phyloP scores from a whole-genome alignment of 2,329 filamentous ascomycete genomes.

The Xylaria hypoxylon region DNA sequence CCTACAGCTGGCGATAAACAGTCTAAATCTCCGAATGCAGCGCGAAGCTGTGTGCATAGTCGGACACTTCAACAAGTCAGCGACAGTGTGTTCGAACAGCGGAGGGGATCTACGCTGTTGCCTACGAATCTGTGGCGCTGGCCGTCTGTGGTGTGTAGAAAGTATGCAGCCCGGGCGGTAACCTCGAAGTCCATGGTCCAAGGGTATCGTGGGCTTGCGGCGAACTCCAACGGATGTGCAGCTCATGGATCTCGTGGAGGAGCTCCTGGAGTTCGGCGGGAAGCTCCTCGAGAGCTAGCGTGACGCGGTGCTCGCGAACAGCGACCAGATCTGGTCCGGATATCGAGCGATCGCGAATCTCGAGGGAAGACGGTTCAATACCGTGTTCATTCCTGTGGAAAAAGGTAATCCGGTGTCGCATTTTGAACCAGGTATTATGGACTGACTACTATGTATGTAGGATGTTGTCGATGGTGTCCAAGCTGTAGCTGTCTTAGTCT shows the following conservation, averaged over 20 bases:
- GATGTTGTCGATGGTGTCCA: slow-evolving; percentile 8
- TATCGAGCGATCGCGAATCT: slow-evolving; percentile 67
- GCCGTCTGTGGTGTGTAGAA: slow-evolving; percentile 72
- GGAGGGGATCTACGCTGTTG: slow-evolving; percentile 10
- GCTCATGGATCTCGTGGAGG: slow-evolving; percentile 73
- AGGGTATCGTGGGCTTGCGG: slow-evolving; percentile 66
- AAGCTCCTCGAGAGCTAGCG: slow-evolving; percentile 78
- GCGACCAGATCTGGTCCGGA: slow-evolving; percentile 69
- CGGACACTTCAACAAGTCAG: slow-evolving; percentile 41
- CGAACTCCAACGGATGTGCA: slow-evolving; percentile 85
- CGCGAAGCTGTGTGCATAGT: slow-evolving; percentile 50
- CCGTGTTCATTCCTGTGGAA: slow-evolving; percentile 73
- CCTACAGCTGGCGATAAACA: slow-evolving; percentile 53
- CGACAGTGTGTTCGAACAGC: neutral
- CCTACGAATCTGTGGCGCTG: slow-evolving; percentile 45
- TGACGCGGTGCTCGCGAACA: slow-evolving; percentile 82
- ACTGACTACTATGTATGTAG: slow-evolving; percentile 8
- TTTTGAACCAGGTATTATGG: slow-evolving; percentile 51
- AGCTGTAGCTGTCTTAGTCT: neutral
- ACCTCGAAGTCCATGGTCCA: slow-evolving; percentile 78
- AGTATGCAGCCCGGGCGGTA: slow-evolving; percentile 84
- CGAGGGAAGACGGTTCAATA: slow-evolving; percentile 73
- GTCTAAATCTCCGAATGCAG: slow-evolving; percentile 51
- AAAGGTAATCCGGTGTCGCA: slow-evolving; percentile 86
- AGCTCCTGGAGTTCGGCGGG: slow-evolving; percentile 72